phyloP scores from a whole-genome alignment of 306 rosid genomes.

The Inga leiocalycina region DNA sequence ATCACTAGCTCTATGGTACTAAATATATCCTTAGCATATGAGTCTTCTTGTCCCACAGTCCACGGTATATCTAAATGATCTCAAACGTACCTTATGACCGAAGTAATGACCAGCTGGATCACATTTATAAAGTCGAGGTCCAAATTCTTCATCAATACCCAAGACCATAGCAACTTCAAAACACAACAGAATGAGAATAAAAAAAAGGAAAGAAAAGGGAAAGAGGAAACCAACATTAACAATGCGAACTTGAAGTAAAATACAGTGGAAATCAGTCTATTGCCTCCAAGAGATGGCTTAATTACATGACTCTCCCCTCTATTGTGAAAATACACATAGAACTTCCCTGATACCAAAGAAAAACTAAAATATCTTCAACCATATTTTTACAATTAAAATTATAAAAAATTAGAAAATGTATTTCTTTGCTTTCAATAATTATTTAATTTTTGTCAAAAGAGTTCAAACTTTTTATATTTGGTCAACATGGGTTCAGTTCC shows the following conservation, averaged over 20 bases:
- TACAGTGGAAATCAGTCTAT: background rate
- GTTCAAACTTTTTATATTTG: background rate
- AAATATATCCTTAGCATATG: background rate
- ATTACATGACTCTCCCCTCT: background rate
- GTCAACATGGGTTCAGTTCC: background rate
- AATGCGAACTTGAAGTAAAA: slow-evolving; percentile 15
- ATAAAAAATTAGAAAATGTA: background rate
- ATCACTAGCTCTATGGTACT: background rate
- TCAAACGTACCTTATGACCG: slow-evolving; percentile 86
- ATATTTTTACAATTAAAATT: background rate
- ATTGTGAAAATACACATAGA: background rate
- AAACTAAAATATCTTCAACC: background rate
- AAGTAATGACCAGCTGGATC: slow-evolving; percentile 99
- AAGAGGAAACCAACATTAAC: slow-evolving; percentile 28
- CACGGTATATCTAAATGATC: slow-evolving; percentile 18
- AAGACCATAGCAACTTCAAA: slow-evolving; percentile 89
- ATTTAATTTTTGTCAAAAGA: background rate
- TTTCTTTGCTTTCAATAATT: background rate
- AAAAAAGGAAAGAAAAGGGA: background rate
- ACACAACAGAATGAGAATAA: slow-evolving; percentile 30
- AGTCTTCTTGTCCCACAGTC: slow-evolving; percentile 14
- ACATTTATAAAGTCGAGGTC: slow-evolving; percentile 89
- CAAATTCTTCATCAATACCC: slow-evolving; percentile 90
- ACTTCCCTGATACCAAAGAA: background rate
- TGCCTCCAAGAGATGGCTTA: background rate